Conservation (phyloP, 1,139 yeast species). For the Blastobotrys indianensis region DNA sequence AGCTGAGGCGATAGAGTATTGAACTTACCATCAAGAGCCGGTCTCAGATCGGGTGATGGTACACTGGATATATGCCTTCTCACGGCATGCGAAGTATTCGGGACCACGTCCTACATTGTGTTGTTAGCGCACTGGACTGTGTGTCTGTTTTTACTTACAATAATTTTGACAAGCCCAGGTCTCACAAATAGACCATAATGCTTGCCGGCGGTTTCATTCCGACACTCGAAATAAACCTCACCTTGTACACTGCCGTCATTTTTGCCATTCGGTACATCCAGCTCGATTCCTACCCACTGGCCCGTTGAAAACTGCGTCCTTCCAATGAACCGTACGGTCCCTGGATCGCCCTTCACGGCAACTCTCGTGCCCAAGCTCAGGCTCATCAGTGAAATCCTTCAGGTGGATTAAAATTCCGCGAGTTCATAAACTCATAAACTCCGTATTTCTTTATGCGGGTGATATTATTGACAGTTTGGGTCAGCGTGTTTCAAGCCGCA, state of each 20-base stretch:
- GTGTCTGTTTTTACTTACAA: background rate
- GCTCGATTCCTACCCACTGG: conserved; percentile 74
- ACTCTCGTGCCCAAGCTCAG: conserved; percentile 22
- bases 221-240: conserved; percentile 51
- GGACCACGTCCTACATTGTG: too few species aligned
- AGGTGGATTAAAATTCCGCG: too few species aligned
- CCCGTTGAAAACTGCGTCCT: conserved; percentile 48
- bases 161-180: conserved; percentile 19
- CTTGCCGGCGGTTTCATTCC: conserved; percentile 12
- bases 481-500: too few species aligned
- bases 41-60: too few species aligned
- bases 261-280: conserved; percentile 60
- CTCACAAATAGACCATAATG: conserved; percentile 46
- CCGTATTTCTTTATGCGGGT: too few species aligned
- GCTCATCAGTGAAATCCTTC: conserved; percentile 7
- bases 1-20: background rate
- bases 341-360: conserved; percentile 22
- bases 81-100: too few species aligned
- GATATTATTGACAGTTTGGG: too few species aligned
- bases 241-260: conserved; percentile 76
- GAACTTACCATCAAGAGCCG: too few species aligned
- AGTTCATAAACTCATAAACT: too few species aligned
- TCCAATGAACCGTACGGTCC: conserved; percentile 38
- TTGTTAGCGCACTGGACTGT: too few species aligned
- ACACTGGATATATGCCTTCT: too few species aligned